Evolutionary conservation across 2,329 filamentous ascomycete genomes (phyloP), one percentile per base, ranked within the genome.

Genomic region (Nigrospora oryzae): DNA sequence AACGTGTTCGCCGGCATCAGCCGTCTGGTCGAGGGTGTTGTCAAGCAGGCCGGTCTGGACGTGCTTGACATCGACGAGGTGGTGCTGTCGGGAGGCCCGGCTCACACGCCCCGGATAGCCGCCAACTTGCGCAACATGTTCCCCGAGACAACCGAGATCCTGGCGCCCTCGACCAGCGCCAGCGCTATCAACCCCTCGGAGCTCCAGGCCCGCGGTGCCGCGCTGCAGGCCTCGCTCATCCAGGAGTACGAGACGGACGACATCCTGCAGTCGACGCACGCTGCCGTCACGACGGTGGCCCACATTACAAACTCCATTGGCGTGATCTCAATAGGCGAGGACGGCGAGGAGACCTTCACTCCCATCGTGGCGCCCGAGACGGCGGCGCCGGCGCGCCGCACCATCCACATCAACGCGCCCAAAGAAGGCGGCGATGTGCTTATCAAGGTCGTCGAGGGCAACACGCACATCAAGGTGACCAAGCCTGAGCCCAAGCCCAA

Each of bases 251-350:
- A 98, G 58, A 77, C 81, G 55, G 83, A 89, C 53, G 91, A 97
- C 62, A 94, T 98, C 56, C 87, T 94, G 63, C 90, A 96, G 75
- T 95, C 88, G 51, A 95, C 89, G 40, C 91, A 98, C 73, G 84
- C 93, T 43, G 88, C 89, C 62, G 89, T 98, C 52, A 96, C 91
- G 32, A 91, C 90, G 14, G 89, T 94, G 43, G 89, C 89, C 57
- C 93, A 98, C 71, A 83, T 95, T 51, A 75, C 81, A 56, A 86
- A 90, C 62, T 86, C 91, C 50, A 86, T 98, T 51, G 93, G 93
- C 63, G 85, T 97, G 43, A 76, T 95, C 51, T 71, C 72, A 13
- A 74, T 66, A 54, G 60, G 66, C 36, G 73, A 82, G 40, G 74
- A 75, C 40, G 68, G 68, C 37, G 74, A 79, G 47, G 82, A 86